A percentile compares a stretch with the other conserved stretches of the same genome.
phyloP scores from a whole-genome alignment of 2,329 filamentous ascomycete species.

The Ambrosiella beaveri region DNA sequence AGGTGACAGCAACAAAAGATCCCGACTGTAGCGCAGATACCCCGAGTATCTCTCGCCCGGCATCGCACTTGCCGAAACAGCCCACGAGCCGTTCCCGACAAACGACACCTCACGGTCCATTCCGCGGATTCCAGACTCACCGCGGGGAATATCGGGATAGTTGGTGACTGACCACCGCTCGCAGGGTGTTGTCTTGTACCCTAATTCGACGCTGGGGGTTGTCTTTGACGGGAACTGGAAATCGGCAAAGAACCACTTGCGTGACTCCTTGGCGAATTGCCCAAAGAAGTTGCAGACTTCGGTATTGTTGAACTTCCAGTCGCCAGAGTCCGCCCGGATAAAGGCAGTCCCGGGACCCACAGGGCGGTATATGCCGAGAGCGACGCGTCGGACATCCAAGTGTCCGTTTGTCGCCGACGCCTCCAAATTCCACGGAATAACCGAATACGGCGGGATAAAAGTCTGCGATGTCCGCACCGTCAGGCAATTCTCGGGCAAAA shows the following conservation, averaged over 20 bases:
- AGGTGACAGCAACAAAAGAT: conserved; percentile 20
- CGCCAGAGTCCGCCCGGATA: conserved; percentile 25
- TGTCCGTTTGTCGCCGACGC: conserved; percentile 18
- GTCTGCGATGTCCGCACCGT: conserved; percentile 23
- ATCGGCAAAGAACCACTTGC: conserved; percentile 18
- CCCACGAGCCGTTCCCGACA: conserved; percentile 22
- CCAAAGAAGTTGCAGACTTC: conserved; percentile 20
- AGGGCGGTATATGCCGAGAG: conserved; percentile 21
- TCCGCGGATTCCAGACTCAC: conserved; percentile 22
- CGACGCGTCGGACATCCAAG: conserved; percentile 17
- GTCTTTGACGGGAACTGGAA: conserved; percentile 16
- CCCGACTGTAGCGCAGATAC: conserved; percentile 22
- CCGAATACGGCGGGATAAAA: conserved; percentile 17
- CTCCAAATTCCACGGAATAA: conserved; percentile 23
- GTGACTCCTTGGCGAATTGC: conserved; percentile 20
- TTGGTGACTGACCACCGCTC: conserved; percentile 20
- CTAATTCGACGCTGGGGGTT: conserved; percentile 25
- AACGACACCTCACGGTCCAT: conserved; percentile 22
- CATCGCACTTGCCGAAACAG: conserved; percentile 21
- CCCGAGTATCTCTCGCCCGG: conserved; percentile 18
- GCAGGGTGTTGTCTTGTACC: conserved; percentile 21
- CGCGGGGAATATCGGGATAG: conserved; percentile 19
- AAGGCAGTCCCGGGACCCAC: conserved; percentile 22
- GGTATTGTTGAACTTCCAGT: conserved; percentile 20
- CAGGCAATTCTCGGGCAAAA: conserved; percentile 23